These are phyloP conservation scores for Gyromitra esculenta DNA, from an alignment of 2,329 filamentous ascomycete genomes.

Conservation along the genomic window DNA sequence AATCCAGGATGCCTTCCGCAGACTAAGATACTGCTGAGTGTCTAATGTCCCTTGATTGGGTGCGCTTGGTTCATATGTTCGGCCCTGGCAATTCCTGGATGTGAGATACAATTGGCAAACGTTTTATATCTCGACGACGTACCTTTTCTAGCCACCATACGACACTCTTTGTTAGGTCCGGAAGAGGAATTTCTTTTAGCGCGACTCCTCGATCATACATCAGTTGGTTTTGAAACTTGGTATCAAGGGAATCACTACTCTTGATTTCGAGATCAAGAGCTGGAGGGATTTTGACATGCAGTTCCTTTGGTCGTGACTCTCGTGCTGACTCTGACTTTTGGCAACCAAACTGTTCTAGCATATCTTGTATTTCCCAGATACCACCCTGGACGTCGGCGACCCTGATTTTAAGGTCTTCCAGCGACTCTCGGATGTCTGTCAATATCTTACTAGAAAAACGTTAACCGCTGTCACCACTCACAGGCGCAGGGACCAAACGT, in stretches of 20 bases:
- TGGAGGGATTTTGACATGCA: neutral
- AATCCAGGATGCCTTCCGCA: constrained; percentile 55
- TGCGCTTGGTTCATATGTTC: constrained; percentile 20
- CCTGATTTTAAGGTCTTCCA: constrained; percentile 1
- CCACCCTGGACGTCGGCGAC: constrained; percentile 21
- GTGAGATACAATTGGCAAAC: neutral
- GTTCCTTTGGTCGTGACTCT: neutral
- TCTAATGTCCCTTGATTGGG: constrained; percentile 7
- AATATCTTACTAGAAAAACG: constrained; percentile 26
- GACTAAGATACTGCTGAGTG: constrained; percentile 47
- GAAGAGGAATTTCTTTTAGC: constrained; percentile 43
- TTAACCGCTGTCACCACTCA: neutral
- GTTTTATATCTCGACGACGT: constrained; percentile 1
- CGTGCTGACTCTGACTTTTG: neutral
- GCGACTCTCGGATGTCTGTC: constrained; percentile 33
- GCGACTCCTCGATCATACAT: constrained; percentile 33
- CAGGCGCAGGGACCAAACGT: constrained; percentile 7
- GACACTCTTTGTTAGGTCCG: constrained; percentile 49
- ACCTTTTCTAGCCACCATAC: constrained; percentile 55
- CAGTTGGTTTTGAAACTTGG: constrained; percentile 35
- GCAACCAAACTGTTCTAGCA: constrained; percentile 7
- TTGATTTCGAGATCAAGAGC: constrained; percentile 6
- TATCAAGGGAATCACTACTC: constrained; percentile 34
- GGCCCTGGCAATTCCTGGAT: constrained; percentile 5
- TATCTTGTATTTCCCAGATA: constrained; percentile 20